Base-by-base conservation (phyloP, 176 grass and related monocot genomes). In the Lolium perenne region DNA sequence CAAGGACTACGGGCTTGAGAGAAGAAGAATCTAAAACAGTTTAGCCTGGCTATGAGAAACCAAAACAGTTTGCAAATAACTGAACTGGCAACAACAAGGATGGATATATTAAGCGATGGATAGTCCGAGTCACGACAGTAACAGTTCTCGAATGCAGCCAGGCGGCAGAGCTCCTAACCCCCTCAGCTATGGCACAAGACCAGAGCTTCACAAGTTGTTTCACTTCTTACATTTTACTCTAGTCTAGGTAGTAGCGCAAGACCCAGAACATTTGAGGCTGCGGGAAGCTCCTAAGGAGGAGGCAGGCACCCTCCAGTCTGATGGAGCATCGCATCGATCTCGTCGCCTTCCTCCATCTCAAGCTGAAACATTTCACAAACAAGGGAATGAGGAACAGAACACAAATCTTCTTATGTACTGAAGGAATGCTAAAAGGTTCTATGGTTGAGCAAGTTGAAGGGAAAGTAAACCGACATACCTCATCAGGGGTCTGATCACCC, bases 281-380 rank as follows among this genome's bases (percentile, higher is more conserved):
- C 62, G 11, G 17, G 66, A 25, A n/a, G 23, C 17, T 20, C n/a
- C 66, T 41, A 55, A 38, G 84, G 78, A 74, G 75, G 3, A 46
- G n/a, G 41, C 41, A 70, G 9, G 3, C 29, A 69, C 38, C 89
- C 95, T 26, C 95, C 93, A 7, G 93, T 97, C 82, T 97, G 95
- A 87, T 97, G 95, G 71, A 97, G 87, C 95, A 95, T 97, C 20
- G 93, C 95, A 49, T 97, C 93, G 1, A 93, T 93, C 89, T 93
- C 91, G 6, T 95, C 91, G 20, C 90, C 93, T 5, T 97, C 95
- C 71, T 97, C 95, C 93, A 97, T 97, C 85, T 97, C 95, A 13
- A 97, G 91, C 93, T 97, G 70, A 77, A 89, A 53, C 26, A 45
- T 21, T 38, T 75, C 57, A 11, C 4, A 71, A 17, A 20, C 3